Conservation (phyloP, 2,329 filamentous ascomycete species). For the Pseudogymnoascus sp. region DNA sequence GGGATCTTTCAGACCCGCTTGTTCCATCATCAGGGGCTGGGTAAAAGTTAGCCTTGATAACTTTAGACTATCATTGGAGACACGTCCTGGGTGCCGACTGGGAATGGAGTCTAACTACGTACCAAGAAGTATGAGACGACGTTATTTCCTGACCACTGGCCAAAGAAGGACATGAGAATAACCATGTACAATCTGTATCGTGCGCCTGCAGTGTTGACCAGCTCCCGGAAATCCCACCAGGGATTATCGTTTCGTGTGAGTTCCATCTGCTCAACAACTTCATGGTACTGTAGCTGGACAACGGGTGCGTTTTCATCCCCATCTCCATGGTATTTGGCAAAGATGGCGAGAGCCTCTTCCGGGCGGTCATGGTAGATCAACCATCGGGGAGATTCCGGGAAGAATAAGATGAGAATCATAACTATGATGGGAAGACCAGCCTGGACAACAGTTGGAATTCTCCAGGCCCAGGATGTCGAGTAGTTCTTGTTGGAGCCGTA, state of each 20-base stretch:
- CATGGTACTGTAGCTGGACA: conserved; percentile 48
- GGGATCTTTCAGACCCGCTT: conserved; percentile 27
- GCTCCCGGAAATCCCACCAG: conserved; percentile 51
- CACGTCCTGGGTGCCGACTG: not conserved
- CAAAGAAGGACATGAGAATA: conserved; percentile 44
- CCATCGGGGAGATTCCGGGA: conserved; percentile 49
- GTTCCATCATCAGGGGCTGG: conserved; percentile 33
- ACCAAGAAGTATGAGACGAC: conserved; percentile 23
- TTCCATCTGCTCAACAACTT: conserved; percentile 44
- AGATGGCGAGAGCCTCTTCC: conserved; percentile 45
- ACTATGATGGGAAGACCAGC: conserved; percentile 38
- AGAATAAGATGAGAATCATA: conserved; percentile 38
- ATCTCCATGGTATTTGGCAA: conserved; percentile 50
- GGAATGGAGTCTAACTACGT: not conserved
- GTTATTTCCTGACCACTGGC: conserved; percentile 33
- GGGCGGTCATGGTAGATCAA: conserved; percentile 46
- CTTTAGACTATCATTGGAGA: conserved; percentile 30
- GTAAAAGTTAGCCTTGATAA: conserved; percentile 26
- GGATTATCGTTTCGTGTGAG: conserved; percentile 44
- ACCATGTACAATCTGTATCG: conserved; percentile 43
- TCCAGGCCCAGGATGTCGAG: conserved; percentile 44
- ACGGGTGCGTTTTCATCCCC: conserved; percentile 43
- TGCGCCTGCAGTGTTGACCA: conserved; percentile 39
- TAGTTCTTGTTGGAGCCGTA: conserved; percentile 34
- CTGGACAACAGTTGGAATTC: conserved; percentile 48